Conservation (phyloP, 169 alveolate genomes). For the Perkinsus marinus region DNA sequence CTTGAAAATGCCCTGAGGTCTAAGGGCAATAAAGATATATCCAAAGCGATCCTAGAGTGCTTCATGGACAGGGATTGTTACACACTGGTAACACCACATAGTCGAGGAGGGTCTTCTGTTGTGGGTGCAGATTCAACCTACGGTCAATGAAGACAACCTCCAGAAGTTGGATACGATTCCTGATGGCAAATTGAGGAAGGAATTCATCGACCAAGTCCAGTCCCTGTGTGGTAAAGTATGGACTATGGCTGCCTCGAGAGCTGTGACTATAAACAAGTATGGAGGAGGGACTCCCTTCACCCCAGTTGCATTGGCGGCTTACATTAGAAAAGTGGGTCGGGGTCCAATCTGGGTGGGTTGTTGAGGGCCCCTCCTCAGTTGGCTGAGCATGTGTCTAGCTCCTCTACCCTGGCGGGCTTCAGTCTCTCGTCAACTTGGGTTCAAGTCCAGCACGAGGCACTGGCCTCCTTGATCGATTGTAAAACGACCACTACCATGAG, state of each 20-base stretch:
- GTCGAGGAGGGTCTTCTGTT: conserved; percentile 17
- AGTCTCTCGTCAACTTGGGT: background rate
- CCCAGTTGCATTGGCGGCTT: background rate
- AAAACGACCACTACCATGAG: background rate
- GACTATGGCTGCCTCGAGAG: background rate
- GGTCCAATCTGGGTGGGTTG: background rate
- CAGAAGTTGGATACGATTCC: conserved; percentile 40
- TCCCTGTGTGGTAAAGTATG: background rate
- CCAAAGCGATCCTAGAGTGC: conserved; percentile 25
- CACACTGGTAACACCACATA: conserved; percentile 31
- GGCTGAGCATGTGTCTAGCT: background rate
- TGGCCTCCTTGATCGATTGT: background rate
- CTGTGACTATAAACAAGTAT: background rate
- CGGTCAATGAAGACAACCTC: conserved; percentile 43
- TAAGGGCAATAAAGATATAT: conserved; percentile 30
- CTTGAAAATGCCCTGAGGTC: conserved; percentile 33
- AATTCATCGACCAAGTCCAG: conserved; percentile 15
- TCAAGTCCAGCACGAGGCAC: background rate
- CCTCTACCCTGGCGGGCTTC: background rate
- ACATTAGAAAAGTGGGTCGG: background rate
- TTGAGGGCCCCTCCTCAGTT: background rate
- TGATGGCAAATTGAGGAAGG: conserved; percentile 36
- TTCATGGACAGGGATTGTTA: conserved; percentile 34
- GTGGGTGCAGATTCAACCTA: conserved; percentile 38
- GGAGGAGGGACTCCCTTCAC: background rate